These are phyloP conservation scores for Rhizoclosmatium globosum DNA, from an alignment of 192 early-diverging fungal genomes.

Conservation along the genomic window DNA sequence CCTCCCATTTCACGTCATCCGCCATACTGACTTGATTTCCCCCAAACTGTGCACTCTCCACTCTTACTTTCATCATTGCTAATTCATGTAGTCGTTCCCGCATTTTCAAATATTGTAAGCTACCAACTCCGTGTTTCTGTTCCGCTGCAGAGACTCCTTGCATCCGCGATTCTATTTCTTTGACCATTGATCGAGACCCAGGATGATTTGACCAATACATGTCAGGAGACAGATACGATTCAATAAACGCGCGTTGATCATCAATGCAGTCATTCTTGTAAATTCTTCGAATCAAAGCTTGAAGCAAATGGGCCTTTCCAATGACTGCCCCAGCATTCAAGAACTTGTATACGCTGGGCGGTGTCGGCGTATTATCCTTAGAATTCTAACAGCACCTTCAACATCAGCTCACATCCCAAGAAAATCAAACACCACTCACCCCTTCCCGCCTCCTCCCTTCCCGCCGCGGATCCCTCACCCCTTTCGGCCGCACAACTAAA, in stretches of 20 bases:
- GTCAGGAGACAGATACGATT: conserved; percentile 27
- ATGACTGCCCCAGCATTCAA: conserved; percentile 45
- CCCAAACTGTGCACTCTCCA: background rate
- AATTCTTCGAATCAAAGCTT: conserved; percentile 20
- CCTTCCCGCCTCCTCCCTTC: background rate
- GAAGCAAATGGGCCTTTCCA: conserved; percentile 28
- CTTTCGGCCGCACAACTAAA: conserved; percentile 13
- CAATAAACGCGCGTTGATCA: conserved; percentile 31
- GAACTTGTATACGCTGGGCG: conserved; percentile 19
- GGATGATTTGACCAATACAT: conserved; percentile 18
- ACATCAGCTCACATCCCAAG: too few species aligned
- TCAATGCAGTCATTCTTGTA: conserved; percentile 45
- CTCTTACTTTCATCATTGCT: background rate
- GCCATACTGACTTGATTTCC: background rate
- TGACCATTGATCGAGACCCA: background rate
- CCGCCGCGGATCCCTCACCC: conserved; percentile 18
- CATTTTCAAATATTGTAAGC: background rate
- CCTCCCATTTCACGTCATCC: background rate
- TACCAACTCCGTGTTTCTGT: background rate
- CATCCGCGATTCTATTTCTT: background rate
- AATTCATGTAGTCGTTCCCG: background rate
- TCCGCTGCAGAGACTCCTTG: background rate
- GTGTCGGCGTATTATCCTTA: background rate
- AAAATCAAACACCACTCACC: background rate
- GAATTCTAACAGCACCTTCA: too few species aligned